Evolutionary conservation across 1,284 basidiomycete genomes (phyloP).

Genomic region (Porphyrellus sp.): DNA sequence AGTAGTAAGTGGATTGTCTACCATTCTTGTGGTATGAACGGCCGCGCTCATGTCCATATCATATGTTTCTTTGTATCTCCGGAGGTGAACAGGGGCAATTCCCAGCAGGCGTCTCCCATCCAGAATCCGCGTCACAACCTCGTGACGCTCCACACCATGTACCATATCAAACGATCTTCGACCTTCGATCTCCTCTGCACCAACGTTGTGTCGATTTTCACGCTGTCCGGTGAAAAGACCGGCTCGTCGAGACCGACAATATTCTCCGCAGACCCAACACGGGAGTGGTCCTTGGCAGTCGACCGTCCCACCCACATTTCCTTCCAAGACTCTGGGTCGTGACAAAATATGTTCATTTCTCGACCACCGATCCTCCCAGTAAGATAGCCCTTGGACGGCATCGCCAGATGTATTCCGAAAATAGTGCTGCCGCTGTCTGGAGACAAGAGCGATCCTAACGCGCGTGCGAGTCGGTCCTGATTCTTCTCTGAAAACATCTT

Average conservation of each 20-base stretch:
- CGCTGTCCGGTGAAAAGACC: conserved; percentile 11
- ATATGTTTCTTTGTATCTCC: too few species aligned
- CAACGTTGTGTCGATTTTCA: conserved; percentile 7
- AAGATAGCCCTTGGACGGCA: conserved; percentile 8
- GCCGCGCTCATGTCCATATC: too few species aligned
- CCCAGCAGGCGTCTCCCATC: too few species aligned
- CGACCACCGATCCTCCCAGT: conserved; percentile 1
- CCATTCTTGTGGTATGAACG: too few species aligned
- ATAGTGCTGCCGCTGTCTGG: conserved; percentile 39
- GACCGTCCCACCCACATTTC: conserved; percentile 18
- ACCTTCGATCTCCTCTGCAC: not conserved
- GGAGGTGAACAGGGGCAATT: too few species aligned
- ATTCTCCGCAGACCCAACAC: not conserved
- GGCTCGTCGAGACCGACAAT: not conserved
- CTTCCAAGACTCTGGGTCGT: conserved; percentile 22
- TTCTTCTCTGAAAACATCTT: conserved; percentile 40
- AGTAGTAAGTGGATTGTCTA: too few species aligned
- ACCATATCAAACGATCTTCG: not conserved
- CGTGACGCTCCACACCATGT: conserved; percentile 21
- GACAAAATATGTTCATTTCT: conserved; percentile 18
- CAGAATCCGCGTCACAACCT: too few species aligned
- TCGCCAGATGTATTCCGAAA: conserved; percentile 34
- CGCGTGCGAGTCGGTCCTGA: conserved; percentile 36
- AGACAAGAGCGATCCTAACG: conserved; percentile 37
- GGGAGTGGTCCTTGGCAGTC: not conserved